These are phyloP conservation scores for Eremochloa ophiuroides DNA, from an alignment of 176 grass and related monocot genomes.

Conservation along the genomic window DNA sequence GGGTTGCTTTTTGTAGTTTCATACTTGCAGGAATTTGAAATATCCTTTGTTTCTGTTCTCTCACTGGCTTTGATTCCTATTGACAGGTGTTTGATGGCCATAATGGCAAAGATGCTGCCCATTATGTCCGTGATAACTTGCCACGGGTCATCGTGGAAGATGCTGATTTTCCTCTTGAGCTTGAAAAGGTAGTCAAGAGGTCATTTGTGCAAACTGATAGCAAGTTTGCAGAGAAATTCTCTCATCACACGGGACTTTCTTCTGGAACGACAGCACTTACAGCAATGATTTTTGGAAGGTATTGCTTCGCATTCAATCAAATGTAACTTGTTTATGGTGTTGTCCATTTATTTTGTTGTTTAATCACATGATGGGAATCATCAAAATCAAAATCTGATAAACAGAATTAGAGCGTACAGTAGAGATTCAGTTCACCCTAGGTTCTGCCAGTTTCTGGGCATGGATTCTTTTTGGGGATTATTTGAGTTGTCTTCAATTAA, in stretches of 20 bases:
- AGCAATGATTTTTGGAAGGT: conserved; percentile 98
- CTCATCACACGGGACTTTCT: conserved; percentile 35
- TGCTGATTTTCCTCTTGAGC: conserved; percentile 82
- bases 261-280: conserved; percentile 90
- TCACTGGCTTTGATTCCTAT: not conserved
- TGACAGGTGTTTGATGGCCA: conserved; percentile 93
- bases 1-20: not conserved
- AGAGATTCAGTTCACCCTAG: not conserved
- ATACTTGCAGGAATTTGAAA: not conserved
- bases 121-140: conserved; percentile 92
- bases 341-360: not conserved
- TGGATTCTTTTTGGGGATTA: not conserved
- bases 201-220: conserved; percentile 87
- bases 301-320: not conserved
- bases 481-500: not conserved
- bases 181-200: conserved; percentile 72
- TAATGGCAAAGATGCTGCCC: conserved; percentile 87
- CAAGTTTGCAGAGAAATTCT: conserved; percentile 67
- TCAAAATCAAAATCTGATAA: not conserved
- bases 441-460: not conserved
- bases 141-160: conserved; percentile 87
- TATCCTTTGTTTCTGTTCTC: not conserved
- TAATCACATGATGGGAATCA: not conserved
- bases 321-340: not conserved
- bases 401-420: not conserved